Conservation (phyloP, 768 basidiomycete genomes). For the Xerocomellus dryophilus region DNA sequence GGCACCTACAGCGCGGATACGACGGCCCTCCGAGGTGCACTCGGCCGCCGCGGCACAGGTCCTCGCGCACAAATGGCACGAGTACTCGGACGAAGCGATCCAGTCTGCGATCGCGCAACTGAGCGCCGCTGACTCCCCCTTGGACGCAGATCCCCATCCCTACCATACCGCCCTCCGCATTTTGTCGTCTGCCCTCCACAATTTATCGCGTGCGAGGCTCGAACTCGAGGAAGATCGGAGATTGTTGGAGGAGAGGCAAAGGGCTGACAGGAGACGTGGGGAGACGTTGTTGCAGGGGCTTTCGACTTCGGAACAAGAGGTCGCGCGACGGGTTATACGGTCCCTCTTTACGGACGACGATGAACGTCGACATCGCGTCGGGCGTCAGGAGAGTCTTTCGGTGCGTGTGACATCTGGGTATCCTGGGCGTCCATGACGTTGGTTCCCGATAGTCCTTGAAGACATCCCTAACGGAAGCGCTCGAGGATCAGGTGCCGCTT, state of each 20-base stretch:
- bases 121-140: slow-evolving; percentile 43
- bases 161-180: slow-evolving; percentile 68
- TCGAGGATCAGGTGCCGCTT: slow-evolving; percentile 48
- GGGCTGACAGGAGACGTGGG: slow-evolving; percentile 47
- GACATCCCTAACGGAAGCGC: slow-evolving; percentile 46
- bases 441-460: slow-evolving; percentile 37
- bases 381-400: slow-evolving; percentile 55
- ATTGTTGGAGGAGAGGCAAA: slow-evolving; percentile 57
- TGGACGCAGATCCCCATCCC: slow-evolving; percentile 47
- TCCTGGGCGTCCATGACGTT: neutral
- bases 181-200: slow-evolving; percentile 64
- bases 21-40: slow-evolving; percentile 11
- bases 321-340: slow-evolving; percentile 65
- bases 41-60: slow-evolving; percentile 43
- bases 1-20: slow-evolving; percentile 12
- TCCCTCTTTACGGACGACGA: slow-evolving; percentile 55
- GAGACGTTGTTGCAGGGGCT: slow-evolving; percentile 57
- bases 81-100: slow-evolving; percentile 72
- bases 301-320: slow-evolving; percentile 57
- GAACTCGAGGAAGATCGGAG: slow-evolving; percentile 64
- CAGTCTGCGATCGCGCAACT: slow-evolving; percentile 58
- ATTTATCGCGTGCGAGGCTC: slow-evolving; percentile 50
- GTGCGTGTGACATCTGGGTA: slow-evolving; percentile 36
- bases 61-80: slow-evolving; percentile 72
- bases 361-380: slow-evolving; percentile 45